Evolutionary conservation across 208 protist genomes (phyloP), one percentile per base, ranked within the genome.

Genomic region (Strigomonas oncopelti): DNA sequence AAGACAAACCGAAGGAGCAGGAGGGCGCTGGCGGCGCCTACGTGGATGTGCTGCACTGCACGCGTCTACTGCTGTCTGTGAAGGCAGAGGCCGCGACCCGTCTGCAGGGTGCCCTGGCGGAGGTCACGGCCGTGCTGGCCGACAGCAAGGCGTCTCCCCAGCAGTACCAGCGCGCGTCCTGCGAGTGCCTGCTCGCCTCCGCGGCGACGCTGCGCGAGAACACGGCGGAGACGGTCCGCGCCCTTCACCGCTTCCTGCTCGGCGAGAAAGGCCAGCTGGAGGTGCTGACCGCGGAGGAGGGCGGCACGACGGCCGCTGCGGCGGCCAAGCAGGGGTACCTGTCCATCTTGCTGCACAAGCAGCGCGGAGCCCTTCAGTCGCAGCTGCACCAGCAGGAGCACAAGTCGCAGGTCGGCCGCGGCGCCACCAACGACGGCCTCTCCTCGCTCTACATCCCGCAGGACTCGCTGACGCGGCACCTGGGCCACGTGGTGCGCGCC

Each of bases 391-490:
- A 25, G 29, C 45, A 62, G 14, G 46, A 62, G 52, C 16, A 32
- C 9, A 28, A 60, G 32, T 54, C 55, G 36, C 67, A 58, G 24
- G 71, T 82, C 29, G 82, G 82, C n/a, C 78, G 82, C 14, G 78
- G 78, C 38, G 78, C 69, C 1, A 60, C 59, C 48, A 81, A 74
- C 62, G 73, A 56, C 64, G n/a, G 55, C 36, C 51, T 73, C 68
- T 63, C 54, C 57, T 29, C 55, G 5, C 62, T 65, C 7, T 80
- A 65, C 32, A 13, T 75, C 14, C 82, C 78, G n/a, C 24, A 42
- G 29, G 67, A 85, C 69, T 65, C 65, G 31, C 60, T 85, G 14
- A 83, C 76, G 14, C 28, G 13, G 13, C 46, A 52, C 22, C 61
- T 77, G 7, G 75, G 71, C 7, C 46, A 27, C 11, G 67, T 69